phyloP scores from a whole-genome alignment of 352 stramenopile species.

The Ophiocytium majus region DNA sequence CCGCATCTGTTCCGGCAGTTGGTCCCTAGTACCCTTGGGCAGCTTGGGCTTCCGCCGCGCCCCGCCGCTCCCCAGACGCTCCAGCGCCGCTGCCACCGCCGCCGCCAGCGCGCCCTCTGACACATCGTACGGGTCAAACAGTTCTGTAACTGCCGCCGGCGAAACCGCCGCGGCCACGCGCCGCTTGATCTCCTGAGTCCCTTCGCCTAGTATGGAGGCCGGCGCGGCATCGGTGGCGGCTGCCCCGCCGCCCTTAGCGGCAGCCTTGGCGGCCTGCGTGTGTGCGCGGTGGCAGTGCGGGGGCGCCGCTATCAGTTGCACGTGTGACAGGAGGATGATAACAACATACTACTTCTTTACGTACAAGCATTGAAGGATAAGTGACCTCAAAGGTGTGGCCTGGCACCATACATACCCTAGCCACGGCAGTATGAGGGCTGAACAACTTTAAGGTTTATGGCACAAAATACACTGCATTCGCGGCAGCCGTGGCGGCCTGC shows the following conservation, averaged over 20 bases:
- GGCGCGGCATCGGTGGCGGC: constrained; percentile 37
- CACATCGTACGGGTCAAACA: constrained; percentile 31
- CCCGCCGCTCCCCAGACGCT: constrained; percentile 50
- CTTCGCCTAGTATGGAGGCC: constrained; percentile 31
- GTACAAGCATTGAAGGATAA: too few relatives aligned
- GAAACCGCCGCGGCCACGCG: constrained; percentile 5
- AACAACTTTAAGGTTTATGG: too few relatives aligned
- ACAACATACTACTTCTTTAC: too few relatives aligned
- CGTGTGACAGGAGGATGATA: too few relatives aligned
- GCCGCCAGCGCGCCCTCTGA: constrained; percentile 39
- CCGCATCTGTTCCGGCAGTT: constrained; percentile 75
- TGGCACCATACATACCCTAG: too few relatives aligned
- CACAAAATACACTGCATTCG: too few relatives aligned
- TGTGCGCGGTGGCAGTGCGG: too few relatives aligned
- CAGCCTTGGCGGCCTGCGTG: constrained; percentile 47
- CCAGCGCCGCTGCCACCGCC: constrained; percentile 34
- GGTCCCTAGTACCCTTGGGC: constrained; percentile 89
- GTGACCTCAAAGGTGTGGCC: too few relatives aligned
- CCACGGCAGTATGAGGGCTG: too few relatives aligned
- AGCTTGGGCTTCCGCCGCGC: constrained; percentile 67
- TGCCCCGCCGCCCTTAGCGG: constrained; percentile 43
- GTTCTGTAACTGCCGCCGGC: constrained; percentile 9
- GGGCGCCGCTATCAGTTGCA: too few relatives aligned
- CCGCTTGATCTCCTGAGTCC: constrained; percentile 33
- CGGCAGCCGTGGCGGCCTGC: too few relatives aligned